Base-by-base conservation (phyloP, 2,329 filamentous ascomycete genomes). In the Aspergillus costaricaensis region DNA sequence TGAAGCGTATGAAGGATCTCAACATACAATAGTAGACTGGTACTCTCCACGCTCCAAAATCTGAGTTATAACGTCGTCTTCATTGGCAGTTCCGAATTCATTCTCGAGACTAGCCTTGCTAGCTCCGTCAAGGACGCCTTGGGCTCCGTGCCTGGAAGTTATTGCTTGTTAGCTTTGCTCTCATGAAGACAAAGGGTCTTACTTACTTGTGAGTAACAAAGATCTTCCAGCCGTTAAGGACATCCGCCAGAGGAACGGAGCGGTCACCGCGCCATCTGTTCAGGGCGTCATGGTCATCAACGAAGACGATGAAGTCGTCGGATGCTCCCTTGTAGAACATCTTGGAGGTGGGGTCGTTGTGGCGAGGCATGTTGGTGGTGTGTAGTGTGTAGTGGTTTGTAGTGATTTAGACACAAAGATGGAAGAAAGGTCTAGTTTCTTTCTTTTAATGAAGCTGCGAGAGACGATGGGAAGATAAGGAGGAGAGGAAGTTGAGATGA, bases 141-240 rank as follows among this genome's bases (percentile, higher is more conserved):
- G 92, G 48, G 86, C 86, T 66, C 94, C 94, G 76, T 96, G 92
- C 77, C 92, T 67, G 38, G 9, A 19, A 4, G 15, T 7, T 6
- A n/a, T 15, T 21, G n/a, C 36, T 19, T 17, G 49, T 57, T 54
- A 57, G 21, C 6, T 23, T 5, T 21, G 4, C 15, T 44, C 1
- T 19, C 25, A 27, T 44, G 57, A 57, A 12, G 41, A 43, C 27
- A 43, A 21, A 3, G 14, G 23, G 23, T 5, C 23, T 23, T 23
- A 82, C 90, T 81, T 84, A 97, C 93, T 89, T 90, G 82, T 96
- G 91, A 38, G 92, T 96, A 47, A 90, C 82, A 72, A 96, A 96
- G 72, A 99, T 83, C 84, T 96, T 91, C 84, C 91, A 98, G 7
- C 90, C 85, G 60, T 88, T 91, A 58, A 98, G 85, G 59, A 99